These are phyloP conservation scores for Aureobasidium sp. DNA, from an alignment of 2,329 filamentous ascomycete species.

Conservation along the genomic window DNA sequence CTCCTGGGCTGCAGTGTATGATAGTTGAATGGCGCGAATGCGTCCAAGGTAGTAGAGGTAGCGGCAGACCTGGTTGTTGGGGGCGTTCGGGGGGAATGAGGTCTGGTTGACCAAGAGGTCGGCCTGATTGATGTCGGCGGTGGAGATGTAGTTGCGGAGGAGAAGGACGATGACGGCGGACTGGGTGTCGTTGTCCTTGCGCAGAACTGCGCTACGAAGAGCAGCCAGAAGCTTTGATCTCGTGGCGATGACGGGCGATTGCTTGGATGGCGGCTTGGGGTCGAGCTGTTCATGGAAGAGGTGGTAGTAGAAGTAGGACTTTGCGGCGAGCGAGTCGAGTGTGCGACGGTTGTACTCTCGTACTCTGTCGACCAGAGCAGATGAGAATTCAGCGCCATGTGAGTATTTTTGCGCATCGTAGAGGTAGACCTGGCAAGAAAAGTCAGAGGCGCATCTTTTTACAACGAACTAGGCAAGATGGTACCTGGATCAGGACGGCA, in stretches of 20 bases:
- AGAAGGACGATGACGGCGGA: slow-evolving; percentile 91
- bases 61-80: slow-evolving; percentile 95
- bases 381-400: slow-evolving; percentile 77
- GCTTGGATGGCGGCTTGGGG: slow-evolving; percentile 79
- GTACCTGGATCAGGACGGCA: slow-evolving; percentile 31
- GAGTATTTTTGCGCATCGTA: slow-evolving; percentile 79
- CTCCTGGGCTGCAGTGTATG: slow-evolving; percentile 94
- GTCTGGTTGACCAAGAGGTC: slow-evolving; percentile 94
- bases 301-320: slow-evolving; percentile 97
- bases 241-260: slow-evolving; percentile 79
- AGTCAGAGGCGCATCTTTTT: not conserved
- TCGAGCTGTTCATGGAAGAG: slow-evolving; percentile 89
- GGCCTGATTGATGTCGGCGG: slow-evolving; percentile 93
- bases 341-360: slow-evolving; percentile 88
- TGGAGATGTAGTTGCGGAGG: slow-evolving; percentile 90
- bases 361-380: slow-evolving; percentile 73
- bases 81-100: slow-evolving; percentile 85
- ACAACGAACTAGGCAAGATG: not conserved
- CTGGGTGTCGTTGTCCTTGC: slow-evolving; percentile 96
- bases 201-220: slow-evolving; percentile 86
- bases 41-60: slow-evolving; percentile 97
- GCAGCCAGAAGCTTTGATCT: slow-evolving; percentile 80
- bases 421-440: slow-evolving; percentile 63
- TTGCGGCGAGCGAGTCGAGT: slow-evolving; percentile 85
- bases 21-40: slow-evolving; percentile 91